These are phyloP conservation scores for Calamus simplicifolius DNA, from an alignment of 176 grass and related monocot species.

Conservation along the genomic window DNA sequence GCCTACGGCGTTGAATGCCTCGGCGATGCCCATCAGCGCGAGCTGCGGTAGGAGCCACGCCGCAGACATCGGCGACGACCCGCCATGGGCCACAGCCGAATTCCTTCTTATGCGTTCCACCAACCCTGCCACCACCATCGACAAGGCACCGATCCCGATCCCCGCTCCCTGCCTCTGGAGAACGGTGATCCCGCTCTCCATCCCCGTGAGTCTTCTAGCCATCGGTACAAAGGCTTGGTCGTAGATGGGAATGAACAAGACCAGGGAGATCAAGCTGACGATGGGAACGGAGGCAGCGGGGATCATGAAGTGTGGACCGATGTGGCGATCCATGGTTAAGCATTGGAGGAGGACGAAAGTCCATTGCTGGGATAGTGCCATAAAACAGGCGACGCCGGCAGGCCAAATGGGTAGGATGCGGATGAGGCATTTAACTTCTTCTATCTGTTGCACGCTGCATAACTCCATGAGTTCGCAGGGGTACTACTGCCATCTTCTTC, in stretches of 20 bases:
- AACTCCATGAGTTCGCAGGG: constrained; percentile 47
- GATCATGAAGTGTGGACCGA: constrained; percentile 50
- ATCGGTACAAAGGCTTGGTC: constrained; percentile 56
- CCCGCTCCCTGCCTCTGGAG: constrained; percentile 80
- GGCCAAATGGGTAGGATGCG: constrained; percentile 62
- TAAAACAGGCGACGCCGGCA: constrained; percentile 48
- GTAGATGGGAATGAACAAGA: constrained; percentile 54
- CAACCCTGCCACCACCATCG: constrained; percentile 67
- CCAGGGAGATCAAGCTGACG: constrained; percentile 40
- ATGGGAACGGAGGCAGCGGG: constrained; percentile 46
- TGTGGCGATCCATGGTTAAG: constrained; percentile 45
- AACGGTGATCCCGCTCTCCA: constrained; percentile 57
- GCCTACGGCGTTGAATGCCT: constrained; percentile 58
- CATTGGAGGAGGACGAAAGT: constrained; percentile 54
- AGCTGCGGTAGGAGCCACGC: constrained; percentile 73
- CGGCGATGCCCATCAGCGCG: constrained; percentile 52
- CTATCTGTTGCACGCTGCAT: constrained; percentile 66
- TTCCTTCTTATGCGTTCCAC: constrained; percentile 52
- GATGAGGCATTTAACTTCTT: constrained; percentile 78
- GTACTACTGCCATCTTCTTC: constrained; percentile 38
- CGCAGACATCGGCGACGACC: constrained; percentile 44
- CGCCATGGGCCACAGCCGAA: constrained; percentile 53
- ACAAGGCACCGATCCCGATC: constrained; percentile 31
- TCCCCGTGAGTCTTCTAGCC: constrained; percentile 33
- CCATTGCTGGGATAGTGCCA: constrained; percentile 55